These are phyloP conservation scores for Crithidia acanthocephali DNA, from an alignment of 208 protist genomes.

Conservation along the genomic window DNA sequence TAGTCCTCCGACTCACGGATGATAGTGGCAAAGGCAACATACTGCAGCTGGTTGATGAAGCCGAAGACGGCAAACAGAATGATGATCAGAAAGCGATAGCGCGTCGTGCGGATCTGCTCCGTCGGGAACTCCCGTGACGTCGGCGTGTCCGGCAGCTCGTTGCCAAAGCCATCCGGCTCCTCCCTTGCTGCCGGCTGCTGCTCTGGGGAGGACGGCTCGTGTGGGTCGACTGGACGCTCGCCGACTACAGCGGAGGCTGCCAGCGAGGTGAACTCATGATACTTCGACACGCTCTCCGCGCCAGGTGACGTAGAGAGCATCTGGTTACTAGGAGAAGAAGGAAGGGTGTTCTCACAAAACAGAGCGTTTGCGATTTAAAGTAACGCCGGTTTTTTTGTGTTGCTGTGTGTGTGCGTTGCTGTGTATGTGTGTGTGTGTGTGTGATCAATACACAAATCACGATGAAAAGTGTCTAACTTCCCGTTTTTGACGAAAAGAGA, in stretches of 20 bases:
- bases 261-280: not conserved
- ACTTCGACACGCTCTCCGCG: not conserved
- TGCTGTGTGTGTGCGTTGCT: too few species aligned
- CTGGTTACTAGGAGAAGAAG: not conserved
- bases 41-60: constrained; percentile 58
- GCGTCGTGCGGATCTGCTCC: constrained; percentile 23
- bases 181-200: not conserved
- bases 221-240: not conserved
- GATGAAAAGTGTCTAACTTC: too few species aligned
- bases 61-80: constrained; percentile 38
- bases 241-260: not conserved
- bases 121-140: not conserved
- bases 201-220: not conserved
- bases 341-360: not conserved
- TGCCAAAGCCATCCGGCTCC: not conserved
- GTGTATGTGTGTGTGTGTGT: too few species aligned
- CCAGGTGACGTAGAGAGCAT: not conserved
- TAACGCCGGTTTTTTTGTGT: too few species aligned
- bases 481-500: too few species aligned
- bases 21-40: constrained; percentile 49
- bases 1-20: constrained; percentile 42
- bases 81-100: constrained; percentile 41
- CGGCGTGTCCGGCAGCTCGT: not conserved
- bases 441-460: too few species aligned
- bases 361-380: too few species aligned